Conservation (phyloP, 2,329 filamentous ascomycete genomes). For the Colletotrichum echinochloae region DNA sequence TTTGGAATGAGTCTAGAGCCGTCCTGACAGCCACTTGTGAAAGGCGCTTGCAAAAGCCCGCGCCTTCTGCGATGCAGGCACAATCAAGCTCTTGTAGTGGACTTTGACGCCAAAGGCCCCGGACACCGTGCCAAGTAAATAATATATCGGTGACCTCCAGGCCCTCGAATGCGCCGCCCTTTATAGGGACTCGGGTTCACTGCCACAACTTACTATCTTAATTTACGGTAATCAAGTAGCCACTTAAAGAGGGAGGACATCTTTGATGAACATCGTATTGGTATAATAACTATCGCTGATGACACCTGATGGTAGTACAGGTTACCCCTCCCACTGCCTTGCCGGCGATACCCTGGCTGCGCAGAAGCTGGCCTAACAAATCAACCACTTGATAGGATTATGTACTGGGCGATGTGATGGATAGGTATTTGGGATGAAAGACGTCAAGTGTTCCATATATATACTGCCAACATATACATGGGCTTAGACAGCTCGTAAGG, state of each 20-base stretch:
- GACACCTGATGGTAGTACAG: background rate
- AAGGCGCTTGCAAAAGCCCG: slow-evolving; percentile 50
- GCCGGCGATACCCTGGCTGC: background rate
- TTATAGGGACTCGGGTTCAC: too few relatives aligned
- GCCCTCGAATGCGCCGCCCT: slow-evolving; percentile 42
- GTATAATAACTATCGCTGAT: background rate
- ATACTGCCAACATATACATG: too few relatives aligned
- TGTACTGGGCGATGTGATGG: background rate
- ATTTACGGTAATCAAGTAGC: too few relatives aligned
- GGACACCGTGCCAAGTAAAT: slow-evolving; percentile 57
- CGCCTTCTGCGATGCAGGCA: slow-evolving; percentile 44
- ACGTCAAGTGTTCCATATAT: too few relatives aligned
- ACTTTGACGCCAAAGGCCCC: slow-evolving; percentile 55
- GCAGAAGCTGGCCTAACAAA: background rate
- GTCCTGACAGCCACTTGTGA: slow-evolving; percentile 50
- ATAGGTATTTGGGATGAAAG: too few relatives aligned
- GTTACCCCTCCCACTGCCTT: background rate
- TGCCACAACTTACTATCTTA: too few relatives aligned
- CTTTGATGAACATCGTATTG: background rate
- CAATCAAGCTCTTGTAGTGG: slow-evolving; percentile 49
- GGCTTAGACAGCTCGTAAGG: too few relatives aligned
- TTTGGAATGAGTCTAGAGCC: slow-evolving; percentile 44
- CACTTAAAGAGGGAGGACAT: too few relatives aligned
- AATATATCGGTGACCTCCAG: slow-evolving; percentile 51
- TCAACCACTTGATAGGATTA: background rate